A percentile compares a stretch with the other conserved stretches of the same genome.
These are phyloP conservation scores for Pochonia chlamydosporia DNA, from an alignment of 2,329 filamentous ascomycete species.

Conservation along the genomic window DNA sequence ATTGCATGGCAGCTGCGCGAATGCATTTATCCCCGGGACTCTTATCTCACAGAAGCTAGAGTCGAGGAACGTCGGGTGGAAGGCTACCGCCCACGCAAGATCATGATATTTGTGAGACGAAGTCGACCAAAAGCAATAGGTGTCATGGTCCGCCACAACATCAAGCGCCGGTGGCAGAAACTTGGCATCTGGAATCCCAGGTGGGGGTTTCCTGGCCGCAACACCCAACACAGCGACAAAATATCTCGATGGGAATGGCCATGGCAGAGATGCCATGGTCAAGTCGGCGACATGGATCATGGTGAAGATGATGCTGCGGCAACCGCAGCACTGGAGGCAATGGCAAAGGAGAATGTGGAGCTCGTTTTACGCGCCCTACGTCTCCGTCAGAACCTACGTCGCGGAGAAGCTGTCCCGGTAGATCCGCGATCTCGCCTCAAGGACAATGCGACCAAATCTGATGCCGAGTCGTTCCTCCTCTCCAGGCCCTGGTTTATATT, in stretches of 20 bases:
- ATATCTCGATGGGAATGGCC: not conserved
- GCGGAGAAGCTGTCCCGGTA: not conserved
- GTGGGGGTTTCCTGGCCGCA: conserved; percentile 4
- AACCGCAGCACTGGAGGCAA: too few species aligned
- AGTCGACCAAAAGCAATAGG: not conserved
- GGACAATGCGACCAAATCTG: not conserved
- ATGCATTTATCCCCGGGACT: too few species aligned
- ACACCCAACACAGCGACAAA: not conserved
- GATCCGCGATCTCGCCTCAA: not conserved
- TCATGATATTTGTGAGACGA: not conserved
- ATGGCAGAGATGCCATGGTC: too few species aligned
- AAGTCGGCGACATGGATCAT: too few species aligned
- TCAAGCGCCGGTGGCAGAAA: conserved; percentile 4
- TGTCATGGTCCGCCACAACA: conserved; percentile 3
- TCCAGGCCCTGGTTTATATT: too few species aligned
- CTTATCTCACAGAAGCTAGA: too few species aligned
- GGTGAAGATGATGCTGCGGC: too few species aligned
- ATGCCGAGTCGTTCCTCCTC: conserved; percentile 1
- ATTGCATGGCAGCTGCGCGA: too few species aligned
- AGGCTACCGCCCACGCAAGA: too few species aligned
- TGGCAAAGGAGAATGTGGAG: not conserved
- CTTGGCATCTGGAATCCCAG: conserved; percentile 3
- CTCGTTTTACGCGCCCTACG: not conserved
- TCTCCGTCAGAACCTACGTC: conserved; percentile 1
- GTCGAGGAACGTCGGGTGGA: too few species aligned